Evolutionary conservation across 768 basidiomycete genomes (phyloP).

Genomic region (Boletus vermiculosoides): DNA sequence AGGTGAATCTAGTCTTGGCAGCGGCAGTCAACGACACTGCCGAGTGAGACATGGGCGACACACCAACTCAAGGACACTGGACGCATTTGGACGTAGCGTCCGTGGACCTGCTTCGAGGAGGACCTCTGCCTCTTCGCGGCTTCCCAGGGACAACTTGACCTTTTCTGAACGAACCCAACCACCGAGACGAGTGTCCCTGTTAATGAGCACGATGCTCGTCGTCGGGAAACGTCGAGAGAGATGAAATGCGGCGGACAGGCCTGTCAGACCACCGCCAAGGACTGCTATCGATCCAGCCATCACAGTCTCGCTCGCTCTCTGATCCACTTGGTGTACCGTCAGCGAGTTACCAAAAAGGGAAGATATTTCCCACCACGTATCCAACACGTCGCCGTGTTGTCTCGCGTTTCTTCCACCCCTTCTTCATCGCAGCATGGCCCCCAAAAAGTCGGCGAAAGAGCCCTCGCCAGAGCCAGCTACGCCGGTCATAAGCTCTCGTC

Average conservation of each 20-base stretch:
- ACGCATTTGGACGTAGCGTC: constrained; percentile 76
- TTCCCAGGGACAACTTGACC: constrained; percentile 38
- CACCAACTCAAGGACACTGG: constrained; percentile 77
- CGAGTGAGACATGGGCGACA: constrained; percentile 14
- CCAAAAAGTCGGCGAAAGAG: constrained; percentile 17
- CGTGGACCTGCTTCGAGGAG: constrained; percentile 85
- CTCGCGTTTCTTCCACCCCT: not conserved
- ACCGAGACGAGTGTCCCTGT: constrained; percentile 62
- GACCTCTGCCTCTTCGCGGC: constrained; percentile 39
- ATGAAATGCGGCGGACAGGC: constrained; percentile 79
- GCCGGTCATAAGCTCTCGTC: constrained; percentile 21
- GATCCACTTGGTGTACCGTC: not conserved
- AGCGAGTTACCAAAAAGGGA: not conserved
- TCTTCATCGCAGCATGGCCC: constrained; percentile 18
- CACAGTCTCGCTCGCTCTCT: no score
- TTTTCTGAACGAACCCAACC: constrained; percentile 82
- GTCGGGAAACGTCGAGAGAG: constrained; percentile 64
- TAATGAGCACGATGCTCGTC: constrained; percentile 63
- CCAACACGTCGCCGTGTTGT: constrained; percentile 22
- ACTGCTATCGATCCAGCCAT: constrained; percentile 50
- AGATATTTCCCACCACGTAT: constrained; percentile 19
- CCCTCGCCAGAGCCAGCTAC: constrained; percentile 11
- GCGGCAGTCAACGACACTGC: constrained; percentile 9
- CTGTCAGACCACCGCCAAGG: constrained; percentile 79
- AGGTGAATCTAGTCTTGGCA: constrained; percentile 65